These are phyloP conservation scores for Phytophthora hibernalis DNA, from an alignment of 352 stramenopile genomes.

Conservation along the genomic window DNA sequence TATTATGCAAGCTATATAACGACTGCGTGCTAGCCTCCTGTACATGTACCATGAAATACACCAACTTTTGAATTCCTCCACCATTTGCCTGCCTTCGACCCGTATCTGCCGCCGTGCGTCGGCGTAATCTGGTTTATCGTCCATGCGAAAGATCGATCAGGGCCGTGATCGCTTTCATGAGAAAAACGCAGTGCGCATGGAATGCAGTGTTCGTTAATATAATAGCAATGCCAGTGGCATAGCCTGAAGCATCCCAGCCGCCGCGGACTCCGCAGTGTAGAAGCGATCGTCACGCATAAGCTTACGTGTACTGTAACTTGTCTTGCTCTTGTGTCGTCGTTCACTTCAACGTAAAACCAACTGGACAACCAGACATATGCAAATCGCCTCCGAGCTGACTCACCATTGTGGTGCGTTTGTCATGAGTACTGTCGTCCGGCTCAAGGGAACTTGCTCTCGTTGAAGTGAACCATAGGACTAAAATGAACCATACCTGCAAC, in stretches of 20 bases:
- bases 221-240: too few species aligned
- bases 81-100: too few species aligned
- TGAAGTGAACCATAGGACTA: constrained; percentile 1
- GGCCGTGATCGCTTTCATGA: too few species aligned
- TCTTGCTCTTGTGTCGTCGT: not conserved
- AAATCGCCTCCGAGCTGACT: constrained; percentile 30
- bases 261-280: too few species aligned
- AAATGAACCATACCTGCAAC: constrained; percentile 10
- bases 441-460: constrained; percentile 9
- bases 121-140: not conserved
- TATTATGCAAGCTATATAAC: constrained; percentile 43
- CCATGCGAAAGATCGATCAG: not conserved
- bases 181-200: too few species aligned
- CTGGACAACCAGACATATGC: constrained; percentile 5
- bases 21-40: constrained; percentile 37
- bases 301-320: too few species aligned
- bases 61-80: constrained; percentile 15
- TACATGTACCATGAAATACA: constrained; percentile 46
- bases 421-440: constrained; percentile 13
- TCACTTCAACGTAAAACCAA: constrained; percentile 12
- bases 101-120: not conserved
- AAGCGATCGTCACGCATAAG: too few species aligned
- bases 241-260: too few species aligned
- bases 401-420: constrained; percentile 4
- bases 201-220: too few species aligned